phyloP scores from a whole-genome alignment of 176 grass and related monocot species.

The Urochloa ruziziensis region DNA sequence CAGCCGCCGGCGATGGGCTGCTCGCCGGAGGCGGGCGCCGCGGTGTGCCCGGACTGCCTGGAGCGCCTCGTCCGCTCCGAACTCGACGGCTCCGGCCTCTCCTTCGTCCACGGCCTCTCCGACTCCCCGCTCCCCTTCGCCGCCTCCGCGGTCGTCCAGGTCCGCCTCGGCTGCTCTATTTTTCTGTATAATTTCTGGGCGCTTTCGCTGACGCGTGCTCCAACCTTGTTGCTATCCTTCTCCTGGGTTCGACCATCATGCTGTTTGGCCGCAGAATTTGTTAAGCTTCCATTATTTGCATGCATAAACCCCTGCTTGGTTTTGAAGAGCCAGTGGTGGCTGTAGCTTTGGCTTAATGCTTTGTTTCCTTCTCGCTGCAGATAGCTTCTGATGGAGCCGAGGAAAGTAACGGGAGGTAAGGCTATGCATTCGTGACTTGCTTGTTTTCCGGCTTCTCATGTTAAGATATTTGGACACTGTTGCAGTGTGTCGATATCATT shows the following conservation, averaged over 20 bases:
- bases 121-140: slow-evolving; percentile 77
- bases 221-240: background rate
- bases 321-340: background rate
- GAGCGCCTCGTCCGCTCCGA: slow-evolving; percentile 56
- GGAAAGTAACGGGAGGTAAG: slow-evolving; percentile 39
- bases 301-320: slow-evolving; percentile 3
- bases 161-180: background rate
- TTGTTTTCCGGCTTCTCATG: background rate
- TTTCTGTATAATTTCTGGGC: background rate
- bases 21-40: slow-evolving; percentile 24
- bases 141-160: slow-evolving; percentile 80
- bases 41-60: slow-evolving; percentile 76
- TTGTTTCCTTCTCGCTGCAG: slow-evolving; percentile 1
- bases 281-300: background rate
- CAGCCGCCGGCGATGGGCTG: slow-evolving; percentile 33
- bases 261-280: background rate
- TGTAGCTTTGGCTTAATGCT: slow-evolving; percentile 5
- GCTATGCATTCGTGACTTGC: slow-evolving; percentile 11
- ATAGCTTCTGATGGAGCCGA: background rate
- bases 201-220: background rate
- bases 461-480: background rate
- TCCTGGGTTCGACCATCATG: background rate
- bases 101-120: slow-evolving; percentile 69
- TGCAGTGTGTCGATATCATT: background rate
- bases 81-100: slow-evolving; percentile 50